phyloP scores from a whole-genome alignment of 2,329 filamentous ascomycete species.

The Tolypocladium nubicola region DNA sequence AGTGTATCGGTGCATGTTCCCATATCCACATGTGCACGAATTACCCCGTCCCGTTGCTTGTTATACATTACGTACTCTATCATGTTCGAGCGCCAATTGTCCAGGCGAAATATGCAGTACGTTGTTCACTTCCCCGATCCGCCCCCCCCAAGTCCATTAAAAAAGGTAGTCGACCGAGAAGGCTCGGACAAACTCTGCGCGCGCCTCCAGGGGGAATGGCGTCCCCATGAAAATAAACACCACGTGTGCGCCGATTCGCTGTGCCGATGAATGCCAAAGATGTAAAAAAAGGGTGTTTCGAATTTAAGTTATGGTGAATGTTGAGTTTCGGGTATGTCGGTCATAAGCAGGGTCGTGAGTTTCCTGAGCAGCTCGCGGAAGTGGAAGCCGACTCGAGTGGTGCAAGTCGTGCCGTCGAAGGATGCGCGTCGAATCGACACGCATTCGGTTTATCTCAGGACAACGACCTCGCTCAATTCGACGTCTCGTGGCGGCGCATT shows the following conservation, averaged over 20 bases:
- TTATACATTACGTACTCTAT: constrained; percentile 31
- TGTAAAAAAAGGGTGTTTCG: constrained; percentile 18
- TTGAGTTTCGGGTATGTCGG: constrained; percentile 5
- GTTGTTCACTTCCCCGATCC: constrained; percentile 1
- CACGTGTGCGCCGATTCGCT: constrained; percentile 27
- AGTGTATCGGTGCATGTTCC: constrained; percentile 20
- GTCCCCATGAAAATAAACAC: constrained; percentile 12
- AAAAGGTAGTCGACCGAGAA: not conserved
- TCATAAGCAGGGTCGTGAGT: constrained; percentile 16
- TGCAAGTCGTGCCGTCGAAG: not conserved
- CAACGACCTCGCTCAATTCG: constrained; percentile 35
- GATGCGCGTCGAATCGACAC: not conserved
- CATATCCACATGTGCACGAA: constrained; percentile 20
- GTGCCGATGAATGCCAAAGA: constrained; percentile 30
- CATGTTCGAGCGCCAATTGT: constrained; percentile 12
- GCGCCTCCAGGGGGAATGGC: not conserved
- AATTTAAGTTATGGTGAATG: constrained; percentile 18
- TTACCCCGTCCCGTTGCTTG: constrained; percentile 19
- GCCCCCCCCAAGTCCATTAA: constrained; percentile 2
- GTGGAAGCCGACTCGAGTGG: not conserved
- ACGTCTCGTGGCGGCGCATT: constrained; percentile 26
- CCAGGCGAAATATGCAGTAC: constrained; percentile 18
- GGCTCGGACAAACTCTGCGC: not conserved
- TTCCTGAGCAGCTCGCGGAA: not conserved
- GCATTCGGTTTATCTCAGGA: constrained; percentile 22